Evolutionary conservation across 192 early-diverging fungal genomes (phyloP).

Genomic region (Coemansia sp.): DNA sequence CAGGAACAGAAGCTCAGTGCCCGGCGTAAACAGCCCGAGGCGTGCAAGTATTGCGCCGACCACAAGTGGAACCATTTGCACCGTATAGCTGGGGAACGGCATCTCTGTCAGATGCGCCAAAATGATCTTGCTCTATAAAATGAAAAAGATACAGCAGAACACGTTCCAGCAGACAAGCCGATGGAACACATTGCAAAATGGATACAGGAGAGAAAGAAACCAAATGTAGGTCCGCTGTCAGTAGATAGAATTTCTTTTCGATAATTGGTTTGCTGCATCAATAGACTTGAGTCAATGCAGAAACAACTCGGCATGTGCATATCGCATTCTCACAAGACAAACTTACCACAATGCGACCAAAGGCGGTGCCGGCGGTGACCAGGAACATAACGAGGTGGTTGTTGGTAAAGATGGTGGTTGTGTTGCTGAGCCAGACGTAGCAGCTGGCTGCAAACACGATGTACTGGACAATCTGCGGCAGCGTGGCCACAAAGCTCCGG

Average conservation of each 20-base stretch:
- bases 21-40: conserved; percentile 65
- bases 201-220: too few relatives aligned
- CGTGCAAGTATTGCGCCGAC: conserved; percentile 70
- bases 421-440: conserved; percentile 72
- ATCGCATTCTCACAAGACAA: neutral
- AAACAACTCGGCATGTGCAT: neutral
- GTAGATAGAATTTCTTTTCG: neutral
- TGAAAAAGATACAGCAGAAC: neutral
- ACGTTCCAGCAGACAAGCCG: too few relatives aligned
- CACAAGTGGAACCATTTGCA: conserved; percentile 72
- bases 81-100: conserved; percentile 80
- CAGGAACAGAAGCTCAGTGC: conserved; percentile 70
- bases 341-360: conserved; percentile 77
- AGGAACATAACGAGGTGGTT: conserved; percentile 76
- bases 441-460: conserved; percentile 61
- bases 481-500: conserved; percentile 61
- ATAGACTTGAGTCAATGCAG: neutral
- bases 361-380: conserved; percentile 74
- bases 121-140: conserved; percentile 77
- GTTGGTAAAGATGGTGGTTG: conserved; percentile 65
- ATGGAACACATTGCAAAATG: too few relatives aligned
- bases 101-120: conserved; percentile 84
- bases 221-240: too few relatives aligned
- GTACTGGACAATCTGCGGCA: conserved; percentile 66
- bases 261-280: neutral